Evolutionary conservation across 768 basidiomycete genomes (phyloP), one percentile per base, ranked within the genome.

Genomic region (Dentipellis fragilis): DNA sequence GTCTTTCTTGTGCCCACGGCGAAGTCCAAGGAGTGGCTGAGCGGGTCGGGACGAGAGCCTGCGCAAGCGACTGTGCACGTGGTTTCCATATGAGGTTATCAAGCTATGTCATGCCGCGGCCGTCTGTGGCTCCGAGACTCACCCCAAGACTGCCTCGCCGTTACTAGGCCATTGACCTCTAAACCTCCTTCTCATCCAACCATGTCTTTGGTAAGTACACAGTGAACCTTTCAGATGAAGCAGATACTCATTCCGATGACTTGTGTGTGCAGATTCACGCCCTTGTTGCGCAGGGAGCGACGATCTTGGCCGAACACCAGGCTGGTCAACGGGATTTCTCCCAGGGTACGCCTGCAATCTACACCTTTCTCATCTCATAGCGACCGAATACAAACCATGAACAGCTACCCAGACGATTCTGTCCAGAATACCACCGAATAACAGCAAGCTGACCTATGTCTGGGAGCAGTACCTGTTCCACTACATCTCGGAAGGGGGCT

Each of bases 381-480:
- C 29, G 6, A 29, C 29, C 6, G 29, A 29, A 29, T 29, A 29
- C 22, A 49, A 17, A 49, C 19, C 29, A 51, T 29, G 51, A 52
- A 16, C 62, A 90, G 90, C 90, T 16, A 87, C 85, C 1, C 83
- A 90, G 64, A 91, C 86, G 1, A 96, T 98, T 61, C 75, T 99
- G 38, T 86, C 85, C 48, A 95, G 94, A 77, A 97, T 99, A 66
- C 93, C 95, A 1, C 93, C 91, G 3, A 92, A 92, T 54, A 66
- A 73, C 67, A 87, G 84, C 73, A 88, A 88, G 69, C 73, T 86
- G 55, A 84, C 84, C 55, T 91, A 93, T 76, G 89, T 87, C 56
- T 92, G 89, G 90, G 90, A 91, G 64, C 85, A 93, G 71, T 94
- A 88, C 65, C 76, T 94, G 10, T 94, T 97, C 65, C 93, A 97